A percentile compares a stretch with the other conserved stretches of the same genome.
Evolutionary conservation across 2,329 filamentous ascomycete genomes (phyloP).

Genomic region (Eutypa lata): DNA sequence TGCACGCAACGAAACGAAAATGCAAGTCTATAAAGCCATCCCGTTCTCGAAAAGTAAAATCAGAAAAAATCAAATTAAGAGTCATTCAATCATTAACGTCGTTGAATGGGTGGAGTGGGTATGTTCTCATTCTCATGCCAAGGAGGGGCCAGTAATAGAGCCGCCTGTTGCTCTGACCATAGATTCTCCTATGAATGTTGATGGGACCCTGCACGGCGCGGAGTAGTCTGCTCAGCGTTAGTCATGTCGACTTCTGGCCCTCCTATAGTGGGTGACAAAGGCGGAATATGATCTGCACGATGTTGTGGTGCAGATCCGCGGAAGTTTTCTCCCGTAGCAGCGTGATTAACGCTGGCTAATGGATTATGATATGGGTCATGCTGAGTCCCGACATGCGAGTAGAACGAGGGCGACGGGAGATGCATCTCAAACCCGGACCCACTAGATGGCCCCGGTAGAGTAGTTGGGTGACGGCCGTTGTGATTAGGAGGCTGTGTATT

Average conservation of each 20-base stretch:
- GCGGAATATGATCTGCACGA: constrained; percentile 10
- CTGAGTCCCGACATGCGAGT: constrained; percentile 10
- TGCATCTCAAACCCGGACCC: constrained; percentile 10
- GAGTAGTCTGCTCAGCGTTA: constrained; percentile 10
- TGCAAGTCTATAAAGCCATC: constrained; percentile 17
- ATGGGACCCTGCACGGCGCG: constrained; percentile 18
- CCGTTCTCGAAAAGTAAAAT: constrained; percentile 2
- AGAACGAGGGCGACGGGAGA: constrained; percentile 10
- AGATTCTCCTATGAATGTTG: constrained; percentile 20
- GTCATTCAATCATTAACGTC: background rate
- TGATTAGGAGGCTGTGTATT: constrained; percentile 9
- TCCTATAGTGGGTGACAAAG: constrained; percentile 17
- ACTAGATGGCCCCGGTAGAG: constrained; percentile 7
- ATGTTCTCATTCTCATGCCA: no score
- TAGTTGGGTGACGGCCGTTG: constrained; percentile 11
- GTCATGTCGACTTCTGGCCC: constrained; percentile 18
- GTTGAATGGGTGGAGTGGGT: background rate
- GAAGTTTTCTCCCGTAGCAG: constrained; percentile 11
- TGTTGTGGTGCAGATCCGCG: constrained; percentile 13
- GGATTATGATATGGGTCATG: constrained; percentile 16
- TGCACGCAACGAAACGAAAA: constrained; percentile 5
- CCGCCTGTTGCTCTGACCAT: no score
- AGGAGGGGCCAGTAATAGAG: background rate
- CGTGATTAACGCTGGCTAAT: constrained; percentile 6
- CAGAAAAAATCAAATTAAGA: constrained; percentile 1